Percentiles rank a stretch among this genome's conserved stretches.
Evolutionary conservation across 2,329 filamentous ascomycete species (phyloP).

Genomic region (Cytospora schulzeri): DNA sequence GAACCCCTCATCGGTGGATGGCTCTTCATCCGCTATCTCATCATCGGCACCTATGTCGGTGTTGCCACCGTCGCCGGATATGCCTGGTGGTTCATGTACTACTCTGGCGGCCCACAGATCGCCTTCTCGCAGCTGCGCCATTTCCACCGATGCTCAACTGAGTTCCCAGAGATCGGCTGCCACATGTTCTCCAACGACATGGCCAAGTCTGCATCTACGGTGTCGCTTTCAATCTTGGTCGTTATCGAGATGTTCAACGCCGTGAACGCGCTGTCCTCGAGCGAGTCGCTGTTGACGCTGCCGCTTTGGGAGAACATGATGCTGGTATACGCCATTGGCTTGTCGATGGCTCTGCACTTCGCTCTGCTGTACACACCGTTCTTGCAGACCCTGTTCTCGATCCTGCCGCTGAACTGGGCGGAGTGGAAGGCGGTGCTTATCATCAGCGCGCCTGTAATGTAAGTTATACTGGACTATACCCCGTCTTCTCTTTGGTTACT

Average conservation of each 20-base stretch:
- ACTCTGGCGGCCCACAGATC: slow-evolving; percentile 86
- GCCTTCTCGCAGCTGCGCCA: slow-evolving; percentile 84
- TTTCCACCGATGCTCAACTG: slow-evolving; percentile 88
- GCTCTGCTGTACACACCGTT: slow-evolving; percentile 89
- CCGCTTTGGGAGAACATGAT: slow-evolving; percentile 99
- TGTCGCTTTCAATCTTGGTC: slow-evolving; percentile 88
- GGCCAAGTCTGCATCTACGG: slow-evolving; percentile 87
- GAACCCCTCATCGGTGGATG: slow-evolving; percentile 91
- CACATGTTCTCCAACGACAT: slow-evolving; percentile 86
- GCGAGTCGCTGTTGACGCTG: slow-evolving; percentile 88
- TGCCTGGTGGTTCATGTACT: slow-evolving; percentile 99
- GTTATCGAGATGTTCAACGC: slow-evolving; percentile 99
- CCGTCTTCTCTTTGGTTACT: slow-evolving; percentile 4
- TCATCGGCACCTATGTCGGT: slow-evolving; percentile 94
- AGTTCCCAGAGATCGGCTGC: slow-evolving; percentile 89
- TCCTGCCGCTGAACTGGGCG: slow-evolving; percentile 78
- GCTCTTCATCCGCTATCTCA: slow-evolving; percentile 96
- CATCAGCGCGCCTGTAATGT: slow-evolving; percentile 92
- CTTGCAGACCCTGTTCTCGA: slow-evolving; percentile 86
- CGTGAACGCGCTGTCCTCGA: slow-evolving; percentile 95
- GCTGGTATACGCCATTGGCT: slow-evolving; percentile 88
- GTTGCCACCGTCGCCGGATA: slow-evolving; percentile 94
- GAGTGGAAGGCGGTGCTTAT: slow-evolving; percentile 92
- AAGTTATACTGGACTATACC: slow-evolving; percentile 47
- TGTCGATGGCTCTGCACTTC: slow-evolving; percentile 96